Base-by-base conservation (phyloP, 2,329 filamentous ascomycete species). In the Mycosphaerelloides madeirae region DNA sequence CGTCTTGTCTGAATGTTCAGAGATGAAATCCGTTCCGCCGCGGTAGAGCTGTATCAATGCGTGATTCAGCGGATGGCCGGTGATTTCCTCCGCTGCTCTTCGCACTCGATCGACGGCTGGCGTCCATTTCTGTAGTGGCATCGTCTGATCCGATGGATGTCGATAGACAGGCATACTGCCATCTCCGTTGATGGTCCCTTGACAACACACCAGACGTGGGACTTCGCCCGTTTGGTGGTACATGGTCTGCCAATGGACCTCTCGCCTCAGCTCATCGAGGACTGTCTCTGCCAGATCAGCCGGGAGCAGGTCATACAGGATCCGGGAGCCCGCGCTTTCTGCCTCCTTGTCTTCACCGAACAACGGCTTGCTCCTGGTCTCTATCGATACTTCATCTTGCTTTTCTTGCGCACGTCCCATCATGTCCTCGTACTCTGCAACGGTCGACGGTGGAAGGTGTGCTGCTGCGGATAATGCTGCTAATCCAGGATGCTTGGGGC, bases 1-100 rank as follows among this genome's bases (percentile, higher is more conserved):
- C 0, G 91, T 95, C 69, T 98, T 98, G 65, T 98, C 93, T 31
- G 88, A 94, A 62, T 98, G 93, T 63, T 98, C 93, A 1, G 87
- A 93, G 50, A 98, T 98, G 63, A 88, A 88, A 67, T 98, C 93
- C 37, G 80, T 81, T 2, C 91, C 87, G 55, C 78, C 77, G n/a
- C 93, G 86, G 61, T 98, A 98, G 46, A 89, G 79, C 61, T 98
- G 93, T 35, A 98, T 94, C 37, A 98, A 71, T 1, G 83, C 90
- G 63, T 98, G 93, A 59, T 98, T 98, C 32, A 98, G 68, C 1
- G 79, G 71, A 59, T 97, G 93, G 0, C 86, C 84, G 1, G 95
- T 75, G 13, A 79, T 71, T 44, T 77, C 73, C 64, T 95, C 87
- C 0, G 88, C 83, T 43, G 77, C 76, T 12, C 69, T 64, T 47